Evolutionary conservation across 441 rosid genomes (phyloP), one percentile per base, ranked within the genome.

Genomic region (Adansonia madagascariensis): DNA sequence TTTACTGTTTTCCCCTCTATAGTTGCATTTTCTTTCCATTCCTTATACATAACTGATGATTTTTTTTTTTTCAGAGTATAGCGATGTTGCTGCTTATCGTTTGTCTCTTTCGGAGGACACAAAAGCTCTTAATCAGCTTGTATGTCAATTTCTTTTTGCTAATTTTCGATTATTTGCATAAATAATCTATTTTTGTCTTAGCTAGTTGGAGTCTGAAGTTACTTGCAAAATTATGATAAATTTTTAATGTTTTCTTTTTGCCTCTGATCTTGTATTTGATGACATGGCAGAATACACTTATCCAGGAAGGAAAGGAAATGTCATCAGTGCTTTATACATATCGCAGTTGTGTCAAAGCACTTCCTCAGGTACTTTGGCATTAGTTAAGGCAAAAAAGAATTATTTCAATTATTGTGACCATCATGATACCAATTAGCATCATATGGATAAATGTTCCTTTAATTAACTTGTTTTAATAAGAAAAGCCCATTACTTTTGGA

Each of bases 271-370:
- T 62, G 2, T 73, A 74, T 75, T 74, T 78, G 63, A 80, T 53
- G 66, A 79, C 63, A 43, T 85, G 80, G 24, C 95, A 97, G 99
- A 92, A 91, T 85, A 82, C 89, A 59, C 98, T 97, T 84, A 75
- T 94, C 80, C 93, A 91, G 81, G 99, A 97, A 85, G 99, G 99
- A 62, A 93, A 89, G 85, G 99, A 95, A 88, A 97, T 94, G 99
- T 85, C 97, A 7, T 97, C 99, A 0, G 93, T 94, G 80, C 97
- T 97, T 77, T 97, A 94, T 80, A 93, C 99, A 0, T 97, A 94
- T 81, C 95, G 99, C 78, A 94, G 98, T 75, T 97, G 99, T 72
- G 98, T 97, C 78, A 97, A 97, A 95, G 99, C 99, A 4, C 89
- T 97, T 75, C 98, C 99, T 85, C 99, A 97, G 99, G 99, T 94